Evolutionary conservation across 108 stramenopile genomes (phyloP), one percentile per base, ranked within the genome.

Genomic region (Asterionellopsis glacialis): DNA sequence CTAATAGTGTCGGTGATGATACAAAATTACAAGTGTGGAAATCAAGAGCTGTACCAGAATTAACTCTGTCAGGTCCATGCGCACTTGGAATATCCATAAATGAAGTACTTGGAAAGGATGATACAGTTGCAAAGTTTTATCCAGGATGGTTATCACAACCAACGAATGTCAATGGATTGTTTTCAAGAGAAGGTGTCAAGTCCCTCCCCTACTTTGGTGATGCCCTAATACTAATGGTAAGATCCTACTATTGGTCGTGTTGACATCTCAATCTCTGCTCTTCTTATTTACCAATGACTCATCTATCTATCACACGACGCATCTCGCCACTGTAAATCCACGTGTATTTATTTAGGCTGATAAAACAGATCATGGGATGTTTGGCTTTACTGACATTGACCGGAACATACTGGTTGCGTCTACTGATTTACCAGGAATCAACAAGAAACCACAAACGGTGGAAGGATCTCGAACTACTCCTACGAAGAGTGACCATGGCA

Each of bases 311-410:
- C 43, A 44, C 43, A 13, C 43, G 14, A 44, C 14, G 43, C 43
- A n/a, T 44, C 43, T 44, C 43, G 11, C 43, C 43, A 13, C 43
- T 44, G 43, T 44, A 44, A 11, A 44, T n/a, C n/a, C 43, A 44
- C 14, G 11, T 11, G 14, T 44, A 44, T 44, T 44, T 13, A 13
- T 44, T 14, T 44, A 44, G 43, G 42, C 61, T 11, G 77, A 78
- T 53, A 76, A 82, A 61, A 26, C 54, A 26, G 77, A 78, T 45
- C 69, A 73, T 0, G 77, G 81, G 40, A 67, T 74, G 4, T 73
- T 82, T 50, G 70, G 77, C 25, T 72, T 78, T 58, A 78, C 65
- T 49, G 81, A 82, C 59, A 55, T 68, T 1, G 81, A 82, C 39
- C 27, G 81, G 41, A 79, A 76, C 47, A 56, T 75, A 15, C 45